A percentile compares a stretch with the other conserved stretches of the same genome.
phyloP scores from a whole-genome alignment of 805 yeast genomes.

The Kluyveromyces wickerhamii region DNA sequence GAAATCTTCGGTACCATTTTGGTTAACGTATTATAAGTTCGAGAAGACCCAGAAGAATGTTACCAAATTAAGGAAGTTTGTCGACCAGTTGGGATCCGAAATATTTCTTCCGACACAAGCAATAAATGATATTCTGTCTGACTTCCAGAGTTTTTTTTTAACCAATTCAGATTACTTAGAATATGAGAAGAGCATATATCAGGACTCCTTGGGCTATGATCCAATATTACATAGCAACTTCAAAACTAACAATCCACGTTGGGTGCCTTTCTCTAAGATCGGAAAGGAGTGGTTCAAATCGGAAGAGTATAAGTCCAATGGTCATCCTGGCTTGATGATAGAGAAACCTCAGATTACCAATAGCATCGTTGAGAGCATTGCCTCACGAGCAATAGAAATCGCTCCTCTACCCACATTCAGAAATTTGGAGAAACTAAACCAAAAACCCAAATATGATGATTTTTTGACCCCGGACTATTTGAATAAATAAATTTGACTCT shows the following conservation, averaged over 20 bases:
- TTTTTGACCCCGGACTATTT: constrained; percentile 6
- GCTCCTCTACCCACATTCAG: constrained; percentile 48
- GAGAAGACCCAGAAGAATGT: constrained; percentile 40
- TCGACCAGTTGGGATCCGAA: constrained; percentile 37
- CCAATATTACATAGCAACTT: constrained; percentile 24
- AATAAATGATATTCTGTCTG: constrained; percentile 36
- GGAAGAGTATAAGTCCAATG: constrained; percentile 24
- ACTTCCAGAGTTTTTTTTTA: constrained; percentile 32
- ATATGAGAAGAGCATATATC: constrained; percentile 9
- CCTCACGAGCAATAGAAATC: constrained; percentile 4
- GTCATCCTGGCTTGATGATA: constrained; percentile 32
- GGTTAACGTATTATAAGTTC: constrained; percentile 50
- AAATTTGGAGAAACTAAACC: constrained; percentile 56
- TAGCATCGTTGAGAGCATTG: constrained; percentile 16
- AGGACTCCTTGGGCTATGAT: constrained; percentile 10
- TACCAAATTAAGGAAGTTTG: constrained; percentile 37
- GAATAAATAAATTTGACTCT: neutral
- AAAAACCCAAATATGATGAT: constrained; percentile 35
- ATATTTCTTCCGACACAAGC: constrained; percentile 42
- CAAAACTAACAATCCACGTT: constrained; percentile 26
- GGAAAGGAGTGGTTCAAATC: constrained; percentile 20
- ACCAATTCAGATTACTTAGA: constrained; percentile 24
- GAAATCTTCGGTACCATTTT: constrained; percentile 39
- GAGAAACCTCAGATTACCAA: constrained; percentile 40
- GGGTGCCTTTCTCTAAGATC: constrained; percentile 14